A percentile compares a stretch with the other conserved stretches of the same genome.
These are phyloP conservation scores for Fusarium fracticaudum DNA, from an alignment of 2,329 filamentous ascomycete genomes.

Conservation along the genomic window DNA sequence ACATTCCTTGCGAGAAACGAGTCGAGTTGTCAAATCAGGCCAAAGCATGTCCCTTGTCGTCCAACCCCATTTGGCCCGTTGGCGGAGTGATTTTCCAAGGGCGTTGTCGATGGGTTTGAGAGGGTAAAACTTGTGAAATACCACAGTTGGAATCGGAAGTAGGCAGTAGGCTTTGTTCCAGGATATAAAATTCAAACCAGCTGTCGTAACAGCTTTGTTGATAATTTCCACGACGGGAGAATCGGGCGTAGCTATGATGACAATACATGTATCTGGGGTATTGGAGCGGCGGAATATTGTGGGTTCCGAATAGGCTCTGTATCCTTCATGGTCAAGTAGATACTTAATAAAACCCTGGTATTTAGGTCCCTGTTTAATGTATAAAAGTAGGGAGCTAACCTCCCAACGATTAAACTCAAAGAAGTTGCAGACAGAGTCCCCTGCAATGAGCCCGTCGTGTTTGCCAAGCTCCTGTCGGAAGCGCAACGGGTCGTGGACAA, in stretches of 20 bases:
- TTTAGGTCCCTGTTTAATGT: not conserved
- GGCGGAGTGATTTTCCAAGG: not conserved
- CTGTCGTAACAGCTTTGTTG: not conserved
- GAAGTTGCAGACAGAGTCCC: not conserved
- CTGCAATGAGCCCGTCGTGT: not conserved
- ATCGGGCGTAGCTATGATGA: not conserved
- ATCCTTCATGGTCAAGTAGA: not conserved
- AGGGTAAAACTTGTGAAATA: not conserved
- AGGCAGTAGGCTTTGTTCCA: conserved; percentile 4
- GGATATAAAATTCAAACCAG: not conserved
- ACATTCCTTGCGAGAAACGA: not conserved
- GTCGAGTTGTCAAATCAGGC: not conserved
- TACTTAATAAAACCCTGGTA: not conserved
- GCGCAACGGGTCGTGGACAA: not conserved
- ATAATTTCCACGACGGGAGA: not conserved
- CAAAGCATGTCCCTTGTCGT: not conserved
- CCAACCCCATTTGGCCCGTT: not conserved
- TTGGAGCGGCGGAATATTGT: not conserved
- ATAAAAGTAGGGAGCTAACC: not conserved
- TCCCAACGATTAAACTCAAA: not conserved
- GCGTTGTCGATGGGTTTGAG: not conserved
- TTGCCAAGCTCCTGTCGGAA: not conserved
- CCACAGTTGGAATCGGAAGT: not conserved
- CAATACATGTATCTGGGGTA: not conserved
- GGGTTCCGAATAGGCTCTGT: not conserved